These are phyloP conservation scores for Daldinia bambusicola DNA, from an alignment of 495 filamentous ascomycete species.

Conservation along the genomic window DNA sequence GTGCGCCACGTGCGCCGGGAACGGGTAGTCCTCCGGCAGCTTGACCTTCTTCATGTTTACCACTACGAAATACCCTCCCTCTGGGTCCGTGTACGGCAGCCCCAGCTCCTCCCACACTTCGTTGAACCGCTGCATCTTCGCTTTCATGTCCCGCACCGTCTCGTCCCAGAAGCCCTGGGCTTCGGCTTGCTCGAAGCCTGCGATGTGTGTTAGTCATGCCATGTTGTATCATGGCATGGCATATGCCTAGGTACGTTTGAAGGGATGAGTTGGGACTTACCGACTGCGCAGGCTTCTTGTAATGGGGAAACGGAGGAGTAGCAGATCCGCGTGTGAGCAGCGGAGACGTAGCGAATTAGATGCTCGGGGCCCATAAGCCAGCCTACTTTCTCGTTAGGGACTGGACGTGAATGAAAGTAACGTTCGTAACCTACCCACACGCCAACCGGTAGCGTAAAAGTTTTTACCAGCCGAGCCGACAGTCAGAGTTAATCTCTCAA, in stretches of 20 bases:
- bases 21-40: slow-evolving; percentile 81
- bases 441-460: slow-evolving; percentile 97
- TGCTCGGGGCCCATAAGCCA: slow-evolving; percentile 91
- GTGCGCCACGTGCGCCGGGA: slow-evolving; percentile 86
- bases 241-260: too few relatives aligned
- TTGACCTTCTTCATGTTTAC: slow-evolving; percentile 89
- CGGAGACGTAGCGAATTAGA: slow-evolving; percentile 90
- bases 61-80: slow-evolving; percentile 96
- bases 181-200: slow-evolving; percentile 87
- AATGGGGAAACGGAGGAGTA: slow-evolving; percentile 92
- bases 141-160: slow-evolving; percentile 83
- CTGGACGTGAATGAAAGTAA: background rate
- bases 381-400: slow-evolving; percentile 44
- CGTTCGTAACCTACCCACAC: slow-evolving; percentile 68
- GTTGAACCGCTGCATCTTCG: slow-evolving; percentile 89
- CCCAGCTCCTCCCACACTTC: slow-evolving; percentile 87
- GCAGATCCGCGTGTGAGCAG: slow-evolving; percentile 95
- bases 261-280: slow-evolving; percentile 34
- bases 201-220: too few relatives aligned
- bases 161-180: slow-evolving; percentile 88
- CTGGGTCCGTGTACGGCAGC: slow-evolving; percentile 89
- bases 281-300: slow-evolving; percentile 95
- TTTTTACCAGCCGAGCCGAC: slow-evolving; percentile 97
- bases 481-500: slow-evolving; percentile 86
- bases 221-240: too few relatives aligned